Evolutionary conservation across 768 basidiomycete genomes (phyloP).

Genomic region (Phanerodontia chrysosporium): DNA sequence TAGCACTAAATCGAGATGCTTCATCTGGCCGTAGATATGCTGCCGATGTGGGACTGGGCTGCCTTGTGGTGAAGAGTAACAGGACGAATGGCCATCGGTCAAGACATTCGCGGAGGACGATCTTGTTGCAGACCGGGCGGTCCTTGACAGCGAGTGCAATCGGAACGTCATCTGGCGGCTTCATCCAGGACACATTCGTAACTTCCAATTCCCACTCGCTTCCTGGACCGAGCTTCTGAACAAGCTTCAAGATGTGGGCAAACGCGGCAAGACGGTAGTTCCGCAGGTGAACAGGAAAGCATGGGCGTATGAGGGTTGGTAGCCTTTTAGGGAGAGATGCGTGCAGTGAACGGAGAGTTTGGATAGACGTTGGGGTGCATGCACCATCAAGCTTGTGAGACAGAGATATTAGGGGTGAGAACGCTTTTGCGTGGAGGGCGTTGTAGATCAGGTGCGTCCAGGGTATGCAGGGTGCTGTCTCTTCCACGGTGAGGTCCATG

Average conservation of each 20-base stretch:
- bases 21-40: background rate
- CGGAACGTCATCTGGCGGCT: background rate
- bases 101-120: background rate
- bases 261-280: background rate
- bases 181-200: background rate
- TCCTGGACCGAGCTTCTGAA: background rate
- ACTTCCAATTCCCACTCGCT: background rate
- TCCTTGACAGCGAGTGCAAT: background rate
- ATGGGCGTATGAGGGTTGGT: background rate
- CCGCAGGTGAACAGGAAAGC: background rate
- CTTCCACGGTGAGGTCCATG: background rate
- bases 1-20: background rate
- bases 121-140: background rate
- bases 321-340: background rate
- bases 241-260: background rate
- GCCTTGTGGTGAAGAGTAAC: background rate
- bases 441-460: constrained; percentile 1
- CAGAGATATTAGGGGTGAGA: background rate
- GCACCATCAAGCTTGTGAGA: background rate
- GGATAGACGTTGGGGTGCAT: background rate
- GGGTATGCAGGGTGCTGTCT: background rate
- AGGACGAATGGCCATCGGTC: background rate
- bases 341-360: constrained; percentile 1
- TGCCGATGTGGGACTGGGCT: background rate
- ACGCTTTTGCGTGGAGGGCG: background rate